Evolutionary conservation across 2,329 filamentous ascomycete species (phyloP).

Genomic region (Lecanicillium sp.): DNA sequence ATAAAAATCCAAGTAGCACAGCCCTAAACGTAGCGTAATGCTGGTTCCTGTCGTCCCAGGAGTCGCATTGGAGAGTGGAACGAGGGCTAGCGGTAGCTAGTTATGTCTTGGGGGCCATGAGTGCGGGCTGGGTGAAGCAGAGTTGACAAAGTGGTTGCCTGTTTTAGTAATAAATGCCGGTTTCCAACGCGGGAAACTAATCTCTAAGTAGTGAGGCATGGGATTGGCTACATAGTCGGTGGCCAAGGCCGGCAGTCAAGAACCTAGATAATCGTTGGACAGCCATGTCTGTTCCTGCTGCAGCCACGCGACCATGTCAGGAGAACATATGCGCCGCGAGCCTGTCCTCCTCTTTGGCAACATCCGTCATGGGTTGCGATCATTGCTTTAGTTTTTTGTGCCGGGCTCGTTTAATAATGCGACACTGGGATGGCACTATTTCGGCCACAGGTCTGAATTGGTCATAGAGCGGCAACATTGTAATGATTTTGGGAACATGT

Average conservation of each 20-base stretch:
- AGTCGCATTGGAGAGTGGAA: too few relatives aligned
- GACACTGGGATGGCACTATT: background rate
- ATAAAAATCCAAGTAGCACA: background rate
- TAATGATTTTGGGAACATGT: background rate
- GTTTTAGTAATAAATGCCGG: background rate
- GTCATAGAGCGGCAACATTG: too few relatives aligned
- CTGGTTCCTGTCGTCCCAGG: too few relatives aligned
- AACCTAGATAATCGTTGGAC: too few relatives aligned
- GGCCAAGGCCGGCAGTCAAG: too few relatives aligned
- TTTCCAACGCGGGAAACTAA: background rate
- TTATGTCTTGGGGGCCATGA: too few relatives aligned
- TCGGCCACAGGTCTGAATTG: background rate
- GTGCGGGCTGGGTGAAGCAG: too few relatives aligned
- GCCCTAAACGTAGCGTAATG: background rate
- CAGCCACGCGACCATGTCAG: background rate
- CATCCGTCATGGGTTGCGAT: background rate
- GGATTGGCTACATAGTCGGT: too few relatives aligned
- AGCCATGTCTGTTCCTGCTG: too few relatives aligned
- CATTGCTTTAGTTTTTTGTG: background rate
- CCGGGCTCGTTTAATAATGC: background rate
- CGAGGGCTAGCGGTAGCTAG: too few relatives aligned
- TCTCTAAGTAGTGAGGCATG: background rate
- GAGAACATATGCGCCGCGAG: background rate
- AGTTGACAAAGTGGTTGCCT: background rate
- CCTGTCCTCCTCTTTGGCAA: background rate